These are phyloP conservation scores for Ceratocystiopsis brevicomis DNA, from an alignment of 2,329 filamentous ascomycete genomes.

Conservation along the genomic window DNA sequence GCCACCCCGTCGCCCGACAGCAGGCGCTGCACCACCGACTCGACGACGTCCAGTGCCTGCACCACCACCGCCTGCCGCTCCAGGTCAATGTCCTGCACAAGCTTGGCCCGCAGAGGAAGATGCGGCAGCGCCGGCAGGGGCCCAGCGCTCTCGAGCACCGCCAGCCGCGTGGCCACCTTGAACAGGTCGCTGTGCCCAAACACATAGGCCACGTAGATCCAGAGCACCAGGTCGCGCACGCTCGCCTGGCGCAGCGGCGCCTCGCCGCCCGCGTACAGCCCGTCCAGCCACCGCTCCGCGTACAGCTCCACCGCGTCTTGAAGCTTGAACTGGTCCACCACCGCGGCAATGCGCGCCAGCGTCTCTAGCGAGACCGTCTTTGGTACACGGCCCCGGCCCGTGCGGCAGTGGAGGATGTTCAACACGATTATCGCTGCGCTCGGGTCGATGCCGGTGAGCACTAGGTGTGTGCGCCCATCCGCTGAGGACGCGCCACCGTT, in stretches of 20 bases:
- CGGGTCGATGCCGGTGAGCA: conserved; percentile 16
- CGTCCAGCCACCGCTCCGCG: conserved; percentile 21
- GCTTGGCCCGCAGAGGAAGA: conserved; percentile 14
- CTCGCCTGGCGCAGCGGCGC: not conserved
- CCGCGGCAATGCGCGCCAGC: conserved; percentile 23
- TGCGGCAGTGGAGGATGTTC: conserved; percentile 25
- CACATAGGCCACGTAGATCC: conserved; percentile 16
- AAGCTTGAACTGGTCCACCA: conserved; percentile 24
- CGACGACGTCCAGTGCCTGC: conserved; percentile 10
- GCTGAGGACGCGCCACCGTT: conserved; percentile 6
- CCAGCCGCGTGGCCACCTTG: conserved; percentile 11
- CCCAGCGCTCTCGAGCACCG: conserved; percentile 11
- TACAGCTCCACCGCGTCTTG: conserved; percentile 23
- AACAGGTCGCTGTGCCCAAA: conserved; percentile 14
- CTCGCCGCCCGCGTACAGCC: conserved; percentile 4
- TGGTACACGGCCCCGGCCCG: conserved; percentile 21
- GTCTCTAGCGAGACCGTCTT: conserved; percentile 19
- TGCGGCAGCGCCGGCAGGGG: conserved; percentile 11
- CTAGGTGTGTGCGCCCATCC: conserved; percentile 16
- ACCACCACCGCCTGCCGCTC: conserved; percentile 13
- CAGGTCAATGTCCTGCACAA: conserved; percentile 14
- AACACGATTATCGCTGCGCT: conserved; percentile 22
- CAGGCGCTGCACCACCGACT: conserved; percentile 11
- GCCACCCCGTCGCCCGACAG: not conserved
- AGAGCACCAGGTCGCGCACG: conserved; percentile 12